phyloP scores from a whole-genome alignment of 164 flowering plant genomes.

The Nymphaea thermarum region DNA sequence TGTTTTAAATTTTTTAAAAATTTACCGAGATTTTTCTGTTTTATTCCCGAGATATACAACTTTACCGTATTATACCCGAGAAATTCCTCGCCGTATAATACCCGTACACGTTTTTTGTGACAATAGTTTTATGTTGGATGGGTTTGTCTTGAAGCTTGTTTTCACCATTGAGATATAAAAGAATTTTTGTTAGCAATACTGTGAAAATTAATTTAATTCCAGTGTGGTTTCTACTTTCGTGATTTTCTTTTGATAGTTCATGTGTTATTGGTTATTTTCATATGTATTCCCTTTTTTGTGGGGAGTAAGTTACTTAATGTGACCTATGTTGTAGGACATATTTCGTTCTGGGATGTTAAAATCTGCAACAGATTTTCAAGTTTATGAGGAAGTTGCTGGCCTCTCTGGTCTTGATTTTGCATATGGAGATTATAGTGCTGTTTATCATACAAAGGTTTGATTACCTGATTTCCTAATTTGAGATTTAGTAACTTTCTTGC shows the following conservation, averaged over 20 bases:
- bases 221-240: neutral
- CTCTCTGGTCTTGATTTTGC: conserved; percentile 92
- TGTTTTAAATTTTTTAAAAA: too few species aligned
- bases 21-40: too few species aligned
- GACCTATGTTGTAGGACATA: conserved; percentile 48
- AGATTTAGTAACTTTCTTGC: too few species aligned
- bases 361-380: conserved; percentile 87
- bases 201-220: too few species aligned
- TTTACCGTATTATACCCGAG: too few species aligned
- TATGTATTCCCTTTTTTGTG: neutral
- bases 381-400: conserved; percentile 72
- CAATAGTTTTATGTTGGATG: too few species aligned
- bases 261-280: neutral
- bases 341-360: conserved; percentile 61
- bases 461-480: neutral
- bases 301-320: conserved; percentile 1
- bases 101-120: too few species aligned
- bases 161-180: too few species aligned
- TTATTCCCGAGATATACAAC: too few species aligned
- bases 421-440: conserved; percentile 50
- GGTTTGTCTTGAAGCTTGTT: too few species aligned
- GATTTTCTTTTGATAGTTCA: neutral
- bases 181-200: too few species aligned
- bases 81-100: too few species aligned
- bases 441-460: conserved; percentile 83